These are phyloP conservation scores for Venturia asperata DNA, from an alignment of 2,329 filamentous ascomycete genomes.

Conservation along the genomic window DNA sequence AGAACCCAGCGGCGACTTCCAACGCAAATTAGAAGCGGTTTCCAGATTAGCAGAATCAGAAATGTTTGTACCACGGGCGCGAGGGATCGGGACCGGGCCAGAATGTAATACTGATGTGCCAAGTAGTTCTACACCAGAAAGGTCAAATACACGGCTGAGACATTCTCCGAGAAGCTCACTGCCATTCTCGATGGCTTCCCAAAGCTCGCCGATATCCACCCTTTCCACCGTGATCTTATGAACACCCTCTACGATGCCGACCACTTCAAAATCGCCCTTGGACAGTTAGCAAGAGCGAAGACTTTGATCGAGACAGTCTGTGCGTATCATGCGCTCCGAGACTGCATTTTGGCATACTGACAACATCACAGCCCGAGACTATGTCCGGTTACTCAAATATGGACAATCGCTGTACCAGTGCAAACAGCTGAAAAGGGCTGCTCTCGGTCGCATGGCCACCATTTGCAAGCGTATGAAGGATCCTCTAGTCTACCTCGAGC, in stretches of 20 bases:
- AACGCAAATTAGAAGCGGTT: slow-evolving; percentile 90
- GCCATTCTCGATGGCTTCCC: slow-evolving; percentile 91
- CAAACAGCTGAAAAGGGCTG: slow-evolving; percentile 96
- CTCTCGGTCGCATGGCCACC: slow-evolving; percentile 95
- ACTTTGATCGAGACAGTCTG: slow-evolving; percentile 87
- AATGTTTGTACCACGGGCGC: slow-evolving; percentile 28
- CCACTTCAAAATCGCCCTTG: slow-evolving; percentile 84
- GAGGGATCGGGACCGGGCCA: not conserved
- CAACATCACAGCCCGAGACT: slow-evolving; percentile 62
- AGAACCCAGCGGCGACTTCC: slow-evolving; percentile 87
- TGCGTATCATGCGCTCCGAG: not conserved
- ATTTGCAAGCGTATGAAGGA: slow-evolving; percentile 93
- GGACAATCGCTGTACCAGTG: slow-evolving; percentile 96
- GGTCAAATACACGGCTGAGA: slow-evolving; percentile 97
- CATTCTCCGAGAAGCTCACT: slow-evolving; percentile 87
- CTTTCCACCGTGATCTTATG: slow-evolving; percentile 85
- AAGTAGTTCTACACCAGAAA: slow-evolving; percentile 90
- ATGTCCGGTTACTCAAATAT: slow-evolving; percentile 93
- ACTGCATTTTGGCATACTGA: not conserved
- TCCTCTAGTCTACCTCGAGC: slow-evolving; percentile 88
- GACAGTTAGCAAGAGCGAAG: slow-evolving; percentile 92
- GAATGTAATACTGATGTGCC: not conserved
- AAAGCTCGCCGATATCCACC: slow-evolving; percentile 86
- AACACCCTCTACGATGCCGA: slow-evolving; percentile 99
- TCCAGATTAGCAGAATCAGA: slow-evolving; percentile 91